Conservation (phyloP, 2,329 filamentous ascomycete species). For the Botrytis pseudocinerea region DNA sequence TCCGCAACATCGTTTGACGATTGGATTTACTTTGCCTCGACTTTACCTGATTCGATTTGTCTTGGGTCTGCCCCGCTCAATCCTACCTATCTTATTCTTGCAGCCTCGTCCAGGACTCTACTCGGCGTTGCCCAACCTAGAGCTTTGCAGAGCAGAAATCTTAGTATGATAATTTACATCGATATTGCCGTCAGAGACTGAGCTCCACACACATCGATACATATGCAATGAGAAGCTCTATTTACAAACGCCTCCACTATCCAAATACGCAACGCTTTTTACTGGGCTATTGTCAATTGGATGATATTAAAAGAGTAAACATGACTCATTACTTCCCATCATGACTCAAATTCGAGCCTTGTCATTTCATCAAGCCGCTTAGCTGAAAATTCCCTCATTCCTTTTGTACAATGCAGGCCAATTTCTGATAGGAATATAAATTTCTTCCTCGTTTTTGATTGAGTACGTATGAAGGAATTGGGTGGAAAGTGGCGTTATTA, state of each 20-base stretch:
- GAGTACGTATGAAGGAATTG: background rate
- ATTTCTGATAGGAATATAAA: background rate
- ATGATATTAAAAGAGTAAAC: background rate
- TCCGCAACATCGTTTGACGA: background rate
- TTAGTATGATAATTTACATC: background rate
- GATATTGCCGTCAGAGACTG: background rate
- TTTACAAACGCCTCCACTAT: background rate
- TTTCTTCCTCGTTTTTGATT: background rate
- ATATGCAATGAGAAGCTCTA: background rate
- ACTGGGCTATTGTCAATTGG: background rate
- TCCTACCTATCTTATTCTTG: background rate
- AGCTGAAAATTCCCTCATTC: background rate
- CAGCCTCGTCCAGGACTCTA: background rate
- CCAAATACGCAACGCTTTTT: background rate
- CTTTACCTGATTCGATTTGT: background rate
- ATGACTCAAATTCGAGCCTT: background rate
- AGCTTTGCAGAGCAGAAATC: background rate
- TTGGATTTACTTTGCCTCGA: background rate
- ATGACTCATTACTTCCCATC: background rate
- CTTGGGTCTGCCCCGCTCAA: background rate
- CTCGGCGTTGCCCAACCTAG: background rate
- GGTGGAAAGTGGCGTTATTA: background rate
- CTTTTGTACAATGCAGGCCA: background rate
- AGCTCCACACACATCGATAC: background rate
- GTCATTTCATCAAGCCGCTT: background rate